Conservation (phyloP, 495 filamentous ascomycete species). For the Aspergillus affinis region DNA sequence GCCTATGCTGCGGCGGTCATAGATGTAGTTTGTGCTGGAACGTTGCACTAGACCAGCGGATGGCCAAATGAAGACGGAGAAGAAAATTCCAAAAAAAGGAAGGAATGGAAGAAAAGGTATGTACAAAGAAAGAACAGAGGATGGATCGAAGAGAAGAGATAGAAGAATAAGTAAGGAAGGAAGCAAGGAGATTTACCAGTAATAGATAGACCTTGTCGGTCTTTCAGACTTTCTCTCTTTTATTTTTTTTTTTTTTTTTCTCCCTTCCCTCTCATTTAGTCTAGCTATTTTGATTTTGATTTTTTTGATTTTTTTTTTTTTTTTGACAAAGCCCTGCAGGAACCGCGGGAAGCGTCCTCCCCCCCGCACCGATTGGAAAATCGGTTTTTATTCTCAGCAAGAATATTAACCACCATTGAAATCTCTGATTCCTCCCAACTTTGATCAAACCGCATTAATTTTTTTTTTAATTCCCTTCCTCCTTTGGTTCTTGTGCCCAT, state of each 20-base stretch:
- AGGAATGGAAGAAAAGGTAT: not conserved
- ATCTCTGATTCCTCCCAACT: slow-evolving; percentile 20
- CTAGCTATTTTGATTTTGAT: not conserved
- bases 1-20: not conserved
- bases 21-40: not conserved
- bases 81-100: slow-evolving; percentile 1
- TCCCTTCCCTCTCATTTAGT: too few species aligned
- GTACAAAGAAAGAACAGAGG: not conserved
- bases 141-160: too few species aligned
- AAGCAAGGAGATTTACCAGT: not conserved
- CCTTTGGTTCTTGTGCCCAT: not conserved
- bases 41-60: not conserved
- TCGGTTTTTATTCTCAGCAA: slow-evolving; percentile 24
- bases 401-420: slow-evolving; percentile 19
- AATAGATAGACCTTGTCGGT: not conserved
- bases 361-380: slow-evolving; percentile 34
- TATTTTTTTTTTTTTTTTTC: not conserved
- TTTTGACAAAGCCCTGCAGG: slow-evolving; percentile 16
- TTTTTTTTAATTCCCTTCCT: not conserved
- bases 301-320: too few species aligned
- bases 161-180: too few species aligned
- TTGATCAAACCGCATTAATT: slow-evolving; percentile 4
- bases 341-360: slow-evolving; percentile 32
- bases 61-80: not conserved
- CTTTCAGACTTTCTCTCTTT: too few species aligned